Evolutionary conservation across 768 basidiomycete genomes (phyloP), one percentile per base, ranked within the genome.

Genomic region (Trametes cingulata): DNA sequence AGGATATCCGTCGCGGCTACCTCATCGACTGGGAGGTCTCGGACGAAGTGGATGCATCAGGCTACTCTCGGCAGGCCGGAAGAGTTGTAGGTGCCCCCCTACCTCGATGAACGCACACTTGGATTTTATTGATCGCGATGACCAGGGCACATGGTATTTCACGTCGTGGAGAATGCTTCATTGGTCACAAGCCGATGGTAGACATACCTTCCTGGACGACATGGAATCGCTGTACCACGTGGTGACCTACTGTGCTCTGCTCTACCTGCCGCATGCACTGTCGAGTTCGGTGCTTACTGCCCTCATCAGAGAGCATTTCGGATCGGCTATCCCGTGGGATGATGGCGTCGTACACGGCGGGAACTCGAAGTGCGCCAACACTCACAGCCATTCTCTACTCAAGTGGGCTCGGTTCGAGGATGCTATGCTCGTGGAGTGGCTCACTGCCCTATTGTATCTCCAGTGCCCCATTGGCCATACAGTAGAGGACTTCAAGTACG

Each of bases 11-110:
- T 3, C 17, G 8, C 7, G 58, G 51, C 14, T 59, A 45, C n/a
- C 53, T 61, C 25, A 61, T 61, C 5, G 60, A 55, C 17, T 61
- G 60, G 60, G 60, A 61, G n/a, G 20, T 37, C 0, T 55, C 60
- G 1, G 42, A 27, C 17, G 29, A 12, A 13, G 43, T 51, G 4
- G 52, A 61, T 40, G 51, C 29, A 6, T 17, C 29, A n/a, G 52
- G 51, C n/a, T 5, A 52, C 5, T n/a, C 51, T 8, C 2, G 22
- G 6, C 45, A 48, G 15, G 0, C 45, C 2, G 54, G 47, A 20
- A 8, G 48, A 2, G 48, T 8, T 3, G 48, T 50, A 37, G 8
- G 48, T 36, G n/a, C n/a, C n/a, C 33, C 2, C 19, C 1, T 15
- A 4, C 48, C 14, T 17, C 17, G 13, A 7, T 13, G 3, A 10